Evolutionary conservation across 441 rosid species (phyloP).

Genomic region (Adansonia madagascariensis): DNA sequence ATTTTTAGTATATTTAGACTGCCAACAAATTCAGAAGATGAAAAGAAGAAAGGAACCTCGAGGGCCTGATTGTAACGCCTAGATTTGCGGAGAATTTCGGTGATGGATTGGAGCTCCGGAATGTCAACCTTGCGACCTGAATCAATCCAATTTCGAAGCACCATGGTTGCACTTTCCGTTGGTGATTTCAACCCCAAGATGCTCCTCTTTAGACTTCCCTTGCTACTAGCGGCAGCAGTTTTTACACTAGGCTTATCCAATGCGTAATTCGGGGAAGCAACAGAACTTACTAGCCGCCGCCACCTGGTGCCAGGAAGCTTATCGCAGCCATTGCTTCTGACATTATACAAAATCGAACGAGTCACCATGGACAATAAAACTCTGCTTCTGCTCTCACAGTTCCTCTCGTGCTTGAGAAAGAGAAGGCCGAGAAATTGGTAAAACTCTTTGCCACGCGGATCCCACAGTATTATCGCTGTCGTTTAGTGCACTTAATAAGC

Average conservation of each 20-base stretch:
- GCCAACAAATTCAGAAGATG: not conserved
- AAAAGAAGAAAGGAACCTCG: conserved; percentile 41
- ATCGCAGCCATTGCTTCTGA: conserved; percentile 20
- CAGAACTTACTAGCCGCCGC: conserved; percentile 22
- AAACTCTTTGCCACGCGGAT: not conserved
- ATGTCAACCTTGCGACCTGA: conserved; percentile 44
- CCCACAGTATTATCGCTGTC: not conserved
- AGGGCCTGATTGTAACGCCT: conserved; percentile 56
- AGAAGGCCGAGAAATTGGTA: not conserved
- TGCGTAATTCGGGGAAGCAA: conserved; percentile 5
- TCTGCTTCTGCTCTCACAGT: not conserved
- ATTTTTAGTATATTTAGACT: not conserved
- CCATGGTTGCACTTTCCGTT: conserved; percentile 31
- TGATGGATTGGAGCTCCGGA: conserved; percentile 50
- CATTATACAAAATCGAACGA: conserved; percentile 22
- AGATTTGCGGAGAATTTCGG: conserved; percentile 39
- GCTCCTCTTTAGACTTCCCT: conserved; percentile 34
- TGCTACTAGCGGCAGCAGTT: not conserved
- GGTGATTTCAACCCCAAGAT: conserved; percentile 43
- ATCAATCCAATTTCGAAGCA: conserved; percentile 46
- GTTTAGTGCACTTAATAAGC: not conserved
- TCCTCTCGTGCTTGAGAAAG: not conserved
- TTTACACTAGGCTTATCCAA: not conserved
- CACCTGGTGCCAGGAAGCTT: not conserved
- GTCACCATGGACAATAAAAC: conserved; percentile 31